phyloP scores from a whole-genome alignment of 23 red algal species.

The Agarophyton chilense region DNA sequence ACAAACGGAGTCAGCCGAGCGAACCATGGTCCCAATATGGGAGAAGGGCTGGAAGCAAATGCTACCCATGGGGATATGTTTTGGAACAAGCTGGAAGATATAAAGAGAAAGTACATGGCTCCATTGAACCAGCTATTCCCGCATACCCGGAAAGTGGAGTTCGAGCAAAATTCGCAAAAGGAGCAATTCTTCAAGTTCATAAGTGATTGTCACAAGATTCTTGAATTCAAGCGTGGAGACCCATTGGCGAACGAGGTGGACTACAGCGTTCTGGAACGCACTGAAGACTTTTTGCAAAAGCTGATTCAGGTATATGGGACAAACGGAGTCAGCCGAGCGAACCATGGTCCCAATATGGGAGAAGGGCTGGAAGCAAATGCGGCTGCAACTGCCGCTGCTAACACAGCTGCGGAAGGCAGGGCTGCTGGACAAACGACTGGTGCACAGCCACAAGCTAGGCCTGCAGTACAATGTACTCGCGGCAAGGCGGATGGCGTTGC shows the following conservation, averaged over 20 bases:
- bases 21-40: neutral
- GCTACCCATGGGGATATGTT: too few relatives aligned
- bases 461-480: neutral
- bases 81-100: constrained; percentile 38
- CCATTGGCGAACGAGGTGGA: neutral
- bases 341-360: neutral
- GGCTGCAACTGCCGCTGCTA: neutral
- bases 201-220: constrained; percentile 3
- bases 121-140: constrained; percentile 26
- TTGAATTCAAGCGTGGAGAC: neutral
- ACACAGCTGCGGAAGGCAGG: neutral
- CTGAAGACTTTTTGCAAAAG: neutral
- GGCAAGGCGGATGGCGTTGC: neutral
- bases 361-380: neutral
- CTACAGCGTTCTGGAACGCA: neutral
- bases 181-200: constrained; percentile 24
- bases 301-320: neutral
- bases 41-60: neutral
- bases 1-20: neutral
- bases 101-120: constrained; percentile 27
- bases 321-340: neutral
- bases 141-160: neutral
- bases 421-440: neutral
- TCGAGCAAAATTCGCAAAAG: neutral
- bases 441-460: neutral